Percentiles rank a stretch among this genome's conserved stretches.
Evolutionary conservation across 1,139 yeast species (phyloP).

Genomic region (Taiozyma sp.): DNA sequence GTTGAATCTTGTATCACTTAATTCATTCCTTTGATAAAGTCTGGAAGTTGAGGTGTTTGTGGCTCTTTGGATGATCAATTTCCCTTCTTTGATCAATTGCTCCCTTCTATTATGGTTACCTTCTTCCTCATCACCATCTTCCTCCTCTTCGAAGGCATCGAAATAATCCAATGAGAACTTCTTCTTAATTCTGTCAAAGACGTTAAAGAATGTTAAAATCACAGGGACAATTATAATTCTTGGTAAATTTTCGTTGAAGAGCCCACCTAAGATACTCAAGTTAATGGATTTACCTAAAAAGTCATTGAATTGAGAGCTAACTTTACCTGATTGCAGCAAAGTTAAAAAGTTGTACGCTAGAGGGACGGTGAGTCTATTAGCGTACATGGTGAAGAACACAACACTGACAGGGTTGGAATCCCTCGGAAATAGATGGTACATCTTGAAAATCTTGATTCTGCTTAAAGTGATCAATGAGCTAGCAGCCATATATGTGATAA

Average conservation of each 20-base stretch:
- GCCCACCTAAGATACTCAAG: conserved; percentile 67
- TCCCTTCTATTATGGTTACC: conserved; percentile 10
- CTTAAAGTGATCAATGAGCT: conserved; percentile 65
- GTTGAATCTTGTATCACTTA: not conserved
- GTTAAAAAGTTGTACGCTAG: conserved; percentile 76
- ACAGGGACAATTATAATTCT: conserved; percentile 69
- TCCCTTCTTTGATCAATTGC: conserved; percentile 21
- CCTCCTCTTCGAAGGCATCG: conserved; percentile 25
- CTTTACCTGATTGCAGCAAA: conserved; percentile 41
- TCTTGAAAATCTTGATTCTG: conserved; percentile 64
- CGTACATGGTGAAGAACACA: conserved; percentile 75
- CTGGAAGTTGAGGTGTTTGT: conserved; percentile 5
- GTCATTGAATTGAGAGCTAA: conserved; percentile 34
- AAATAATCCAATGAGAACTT: conserved; percentile 34
- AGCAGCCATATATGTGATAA: conserved; percentile 64
- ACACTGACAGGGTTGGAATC: conserved; percentile 74
- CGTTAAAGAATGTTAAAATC: conserved; percentile 54
- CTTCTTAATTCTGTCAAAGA: conserved; percentile 61
- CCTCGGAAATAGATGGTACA: conserved; percentile 66
- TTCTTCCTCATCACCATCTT: conserved; percentile 4
- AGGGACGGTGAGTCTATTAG: conserved; percentile 80
- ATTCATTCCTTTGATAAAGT: not conserved
- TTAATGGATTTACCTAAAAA: conserved; percentile 77
- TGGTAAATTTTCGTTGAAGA: conserved; percentile 73
- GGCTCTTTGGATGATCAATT: conserved; percentile 23